Evolutionary conservation across 139 green algal species (phyloP), one percentile per base, ranked within the genome.

Genomic region (Ettlia oleoabundans): DNA sequence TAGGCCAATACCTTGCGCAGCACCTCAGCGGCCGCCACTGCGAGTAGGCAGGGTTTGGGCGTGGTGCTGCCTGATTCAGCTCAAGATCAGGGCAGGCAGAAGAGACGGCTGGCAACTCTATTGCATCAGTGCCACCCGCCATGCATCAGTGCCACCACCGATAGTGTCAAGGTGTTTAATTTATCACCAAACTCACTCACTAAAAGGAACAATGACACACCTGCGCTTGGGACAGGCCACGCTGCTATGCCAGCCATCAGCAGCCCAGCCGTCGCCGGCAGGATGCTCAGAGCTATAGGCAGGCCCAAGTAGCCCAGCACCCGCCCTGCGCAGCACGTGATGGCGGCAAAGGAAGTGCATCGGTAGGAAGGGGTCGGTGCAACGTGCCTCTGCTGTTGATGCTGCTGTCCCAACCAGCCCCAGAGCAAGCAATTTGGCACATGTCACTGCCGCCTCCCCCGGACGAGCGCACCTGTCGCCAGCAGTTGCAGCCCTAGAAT

Each of bases 1-100:
- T 97, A 96, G 2, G 81, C 87, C 52, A 92, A 38, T 42, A 94
- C 76, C 85, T 95, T 95, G 35, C 92, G 87, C 40, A 90, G 26
- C 6, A 94, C 81, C 52, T 95, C 92, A 10, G 72, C 87, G 19
- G 55, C 21, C 0, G 83, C 87, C 19, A 95, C 87, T 26, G 84
- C 3, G 42, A 28, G 43, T n/a, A 32, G 66, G 30, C 10, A 3
- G 61, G 61, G 61, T 58, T 58, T n/a, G n/a, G n/a, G n/a, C n/a
- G n/a, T n/a, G n/a, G n/a, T n/a, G n/a, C n/a, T n/a, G n/a, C n/a
- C n/a, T n/a, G n/a, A n/a, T n/a, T n/a, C n/a, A n/a, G n/a, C n/a
- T n/a, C n/a, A n/a, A n/a, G n/a, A n/a, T n/a, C n/a, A n/a, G n/a
- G n/a, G n/a, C n/a, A n/a, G n/a, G n/a, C n/a, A n/a, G n/a, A n/a